Evolutionary conservation across 192 early-diverging fungal species (phyloP).

Genomic region (Rhizoclosmatium globosum): DNA sequence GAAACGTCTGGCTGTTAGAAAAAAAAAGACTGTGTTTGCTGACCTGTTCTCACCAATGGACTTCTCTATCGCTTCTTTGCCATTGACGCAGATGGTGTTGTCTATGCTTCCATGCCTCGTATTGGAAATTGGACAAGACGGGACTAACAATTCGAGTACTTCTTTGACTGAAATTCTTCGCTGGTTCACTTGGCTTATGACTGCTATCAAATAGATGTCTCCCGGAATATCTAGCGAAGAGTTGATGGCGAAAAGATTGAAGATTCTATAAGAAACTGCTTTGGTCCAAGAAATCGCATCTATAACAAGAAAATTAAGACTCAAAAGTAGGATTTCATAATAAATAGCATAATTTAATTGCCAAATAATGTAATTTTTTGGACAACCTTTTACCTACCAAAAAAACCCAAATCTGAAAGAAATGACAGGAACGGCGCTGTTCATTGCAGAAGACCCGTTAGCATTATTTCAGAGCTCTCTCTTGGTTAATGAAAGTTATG

Average conservation of each 20-base stretch:
- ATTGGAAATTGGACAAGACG: constrained; percentile 26
- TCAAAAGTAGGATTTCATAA: background rate
- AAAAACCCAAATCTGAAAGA: too few relatives aligned
- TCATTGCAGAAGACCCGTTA: too few relatives aligned
- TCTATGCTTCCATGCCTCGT: constrained; percentile 23
- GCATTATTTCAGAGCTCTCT: too few relatives aligned
- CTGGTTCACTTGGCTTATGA: background rate
- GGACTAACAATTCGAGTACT: constrained; percentile 26
- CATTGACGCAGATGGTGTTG: constrained; percentile 34
- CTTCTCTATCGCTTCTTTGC: constrained; percentile 32
- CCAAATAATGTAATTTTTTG: too few relatives aligned
- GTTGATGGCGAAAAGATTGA: background rate
- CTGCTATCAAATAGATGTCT: background rate
- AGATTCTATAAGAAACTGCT: background rate
- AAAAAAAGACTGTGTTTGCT: constrained; percentile 34
- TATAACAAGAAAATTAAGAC: background rate
- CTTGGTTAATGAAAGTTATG: too few relatives aligned
- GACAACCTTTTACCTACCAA: too few relatives aligned
- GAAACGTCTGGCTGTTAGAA: constrained; percentile 25
- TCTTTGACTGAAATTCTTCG: constrained; percentile 30
- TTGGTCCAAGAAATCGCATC: background rate
- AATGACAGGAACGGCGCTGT: too few relatives aligned
- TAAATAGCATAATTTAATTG: background rate
- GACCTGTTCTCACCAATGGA: constrained; percentile 40
- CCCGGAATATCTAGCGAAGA: too few relatives aligned